Conservation (phyloP, 306 rosid species). For the Inga laurina region DNA sequence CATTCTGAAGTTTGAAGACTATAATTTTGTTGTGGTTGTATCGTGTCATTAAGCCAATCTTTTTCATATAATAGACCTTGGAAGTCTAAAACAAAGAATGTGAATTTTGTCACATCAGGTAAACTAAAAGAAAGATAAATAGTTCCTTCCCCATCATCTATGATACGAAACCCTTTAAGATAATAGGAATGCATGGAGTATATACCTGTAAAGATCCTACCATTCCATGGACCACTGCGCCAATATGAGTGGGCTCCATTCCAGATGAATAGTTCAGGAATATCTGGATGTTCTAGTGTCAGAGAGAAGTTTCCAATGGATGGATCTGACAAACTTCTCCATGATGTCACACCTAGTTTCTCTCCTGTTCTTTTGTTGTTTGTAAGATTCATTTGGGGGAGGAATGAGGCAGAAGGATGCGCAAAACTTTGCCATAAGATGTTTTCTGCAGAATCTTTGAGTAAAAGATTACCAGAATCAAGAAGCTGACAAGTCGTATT, state of each 20-base stretch:
- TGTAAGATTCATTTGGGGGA: background rate
- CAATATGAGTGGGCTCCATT: background rate
- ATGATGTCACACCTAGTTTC: background rate
- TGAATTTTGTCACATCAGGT: background rate
- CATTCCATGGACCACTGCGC: background rate
- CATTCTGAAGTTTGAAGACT: constrained; percentile 6
- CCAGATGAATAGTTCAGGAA: constrained; percentile 25
- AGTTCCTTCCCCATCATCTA: constrained; percentile 19
- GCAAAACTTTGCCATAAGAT: constrained; percentile 14
- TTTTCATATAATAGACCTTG: background rate
- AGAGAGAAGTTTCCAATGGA: background rate
- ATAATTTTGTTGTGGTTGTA: background rate
- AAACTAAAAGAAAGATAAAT: background rate
- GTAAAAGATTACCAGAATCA: constrained; percentile 30
- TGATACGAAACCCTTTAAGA: background rate
- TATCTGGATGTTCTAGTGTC: background rate
- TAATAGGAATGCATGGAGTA: constrained; percentile 1
- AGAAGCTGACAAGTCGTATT: constrained; percentile 30
- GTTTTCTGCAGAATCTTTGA: background rate
- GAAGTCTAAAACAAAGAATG: background rate
- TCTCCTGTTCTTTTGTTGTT: background rate
- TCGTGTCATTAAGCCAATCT: background rate
- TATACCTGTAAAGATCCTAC: constrained; percentile 17
- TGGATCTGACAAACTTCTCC: constrained; percentile 19
- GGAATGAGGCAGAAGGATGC: background rate